These are phyloP conservation scores for Phlyctochytrium planicorne DNA, from an alignment of 192 early-diverging fungal species.

Conservation along the genomic window DNA sequence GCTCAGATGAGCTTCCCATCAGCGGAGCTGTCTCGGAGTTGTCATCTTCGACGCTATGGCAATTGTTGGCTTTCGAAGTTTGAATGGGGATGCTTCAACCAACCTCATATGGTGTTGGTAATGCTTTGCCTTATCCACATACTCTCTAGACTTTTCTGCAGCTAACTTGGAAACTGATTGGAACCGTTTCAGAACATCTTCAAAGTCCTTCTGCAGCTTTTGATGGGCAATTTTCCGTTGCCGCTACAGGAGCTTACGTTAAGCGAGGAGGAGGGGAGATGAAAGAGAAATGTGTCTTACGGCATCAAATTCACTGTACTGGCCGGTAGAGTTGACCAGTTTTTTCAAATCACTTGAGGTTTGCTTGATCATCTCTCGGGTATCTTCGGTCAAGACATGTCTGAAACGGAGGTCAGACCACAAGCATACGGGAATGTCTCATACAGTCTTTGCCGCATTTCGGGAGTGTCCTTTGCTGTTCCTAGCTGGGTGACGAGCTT, in stretches of 20 bases:
- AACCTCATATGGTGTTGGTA: too few species aligned
- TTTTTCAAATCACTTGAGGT: constrained; percentile 76
- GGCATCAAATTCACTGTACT: constrained; percentile 24
- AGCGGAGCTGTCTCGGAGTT: constrained; percentile 63
- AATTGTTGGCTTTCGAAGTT: too few species aligned
- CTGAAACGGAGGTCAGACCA: constrained; percentile 31
- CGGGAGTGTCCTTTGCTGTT: constrained; percentile 71
- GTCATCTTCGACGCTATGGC: constrained; percentile 31
- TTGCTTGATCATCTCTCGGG: constrained; percentile 75
- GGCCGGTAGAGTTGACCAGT: constrained; percentile 58
- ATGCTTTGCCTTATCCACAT: constrained; percentile 66
- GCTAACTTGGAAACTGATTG: constrained; percentile 80
- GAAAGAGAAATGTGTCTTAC: constrained; percentile 19
- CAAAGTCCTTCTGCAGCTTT: constrained; percentile 94
- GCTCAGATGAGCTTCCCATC: constrained; percentile 53
- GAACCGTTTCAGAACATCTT: constrained; percentile 86
- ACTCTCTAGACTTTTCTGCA: constrained; percentile 80
- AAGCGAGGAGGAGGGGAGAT: not conserved
- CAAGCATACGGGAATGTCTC: constrained; percentile 9
- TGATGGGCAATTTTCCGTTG: constrained; percentile 86
- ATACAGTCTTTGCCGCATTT: constrained; percentile 74
- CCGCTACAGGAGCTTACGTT: constrained; percentile 38
- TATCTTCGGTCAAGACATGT: constrained; percentile 76
- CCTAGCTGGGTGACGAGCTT: constrained; percentile 74
- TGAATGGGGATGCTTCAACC: too few species aligned